Conservation (phyloP, 257 asterid species). For the Lycium ferocissimum region DNA sequence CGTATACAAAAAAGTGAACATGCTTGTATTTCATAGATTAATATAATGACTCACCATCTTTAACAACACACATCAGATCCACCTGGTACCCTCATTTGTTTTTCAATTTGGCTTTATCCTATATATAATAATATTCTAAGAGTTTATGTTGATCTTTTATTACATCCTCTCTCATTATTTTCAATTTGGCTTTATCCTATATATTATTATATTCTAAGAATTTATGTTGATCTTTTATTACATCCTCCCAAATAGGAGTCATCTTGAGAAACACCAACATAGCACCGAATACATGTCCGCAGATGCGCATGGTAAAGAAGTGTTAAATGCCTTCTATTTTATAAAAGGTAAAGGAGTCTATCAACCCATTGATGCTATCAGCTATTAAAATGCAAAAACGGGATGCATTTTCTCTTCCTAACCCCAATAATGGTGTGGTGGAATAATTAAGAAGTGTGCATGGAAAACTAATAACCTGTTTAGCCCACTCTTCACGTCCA, state of each 20-base stretch:
- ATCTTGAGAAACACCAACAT: not conserved
- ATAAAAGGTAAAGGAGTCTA: not conserved
- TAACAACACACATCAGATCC: slow-evolving; percentile 2
- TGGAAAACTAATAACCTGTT: slow-evolving; percentile 58
- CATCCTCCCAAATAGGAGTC: not conserved
- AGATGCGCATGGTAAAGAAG: not conserved
- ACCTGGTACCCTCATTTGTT: slow-evolving; percentile 7
- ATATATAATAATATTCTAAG: not conserved
- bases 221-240: not conserved
- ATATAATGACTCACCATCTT: not conserved
- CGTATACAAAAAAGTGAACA: not conserved
- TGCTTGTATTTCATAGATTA: not conserved
- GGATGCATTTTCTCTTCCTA: not conserved
- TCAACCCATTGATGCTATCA: slow-evolving; percentile 11
- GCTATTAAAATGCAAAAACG: not conserved
- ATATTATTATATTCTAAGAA: not conserved
- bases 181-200: not conserved
- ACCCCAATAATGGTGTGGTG: not conserved
- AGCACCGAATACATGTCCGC: not conserved
- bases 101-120: slow-evolving; percentile 1
- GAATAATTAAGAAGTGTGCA: slow-evolving; percentile 5
- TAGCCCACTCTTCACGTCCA: slow-evolving; percentile 96
- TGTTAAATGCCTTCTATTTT: slow-evolving; percentile 6
- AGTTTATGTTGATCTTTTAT: not conserved
- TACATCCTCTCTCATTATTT: not conserved